Conservation (phyloP, 768 basidiomycete species). For the Auricularia cornea region DNA sequence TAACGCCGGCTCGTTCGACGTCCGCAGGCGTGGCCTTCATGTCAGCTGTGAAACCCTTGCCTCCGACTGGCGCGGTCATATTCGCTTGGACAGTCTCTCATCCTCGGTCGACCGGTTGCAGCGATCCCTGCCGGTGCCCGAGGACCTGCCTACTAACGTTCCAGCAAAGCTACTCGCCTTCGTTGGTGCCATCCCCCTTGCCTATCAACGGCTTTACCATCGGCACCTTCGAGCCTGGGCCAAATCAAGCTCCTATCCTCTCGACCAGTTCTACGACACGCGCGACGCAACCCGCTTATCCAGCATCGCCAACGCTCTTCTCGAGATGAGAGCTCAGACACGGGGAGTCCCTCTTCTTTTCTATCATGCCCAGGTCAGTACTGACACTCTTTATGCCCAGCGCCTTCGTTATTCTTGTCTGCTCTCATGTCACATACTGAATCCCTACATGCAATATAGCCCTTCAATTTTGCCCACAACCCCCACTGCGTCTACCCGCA, state of each 20-base stretch:
- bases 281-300: background rate
- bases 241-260: no score
- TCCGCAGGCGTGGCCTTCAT: background rate
- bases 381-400: slow-evolving; percentile 10
- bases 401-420: slow-evolving; percentile 6
- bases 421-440: slow-evolving; percentile 3
- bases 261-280: background rate
- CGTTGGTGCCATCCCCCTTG: no score
- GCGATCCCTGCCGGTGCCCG: no score
- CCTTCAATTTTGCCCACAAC: slow-evolving; percentile 42
- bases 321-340: background rate
- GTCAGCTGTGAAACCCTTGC: no score
- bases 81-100: no score
- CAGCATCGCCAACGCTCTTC: background rate
- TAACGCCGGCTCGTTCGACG: background rate
- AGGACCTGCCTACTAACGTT: no score
- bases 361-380: slow-evolving; percentile 37
- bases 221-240: no score
- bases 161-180: no score
- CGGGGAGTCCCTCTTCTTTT: slow-evolving; percentile 30
- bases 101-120: no score
- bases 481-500: slow-evolving; percentile 4
- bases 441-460: slow-evolving; percentile 30
- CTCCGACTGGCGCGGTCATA: no score
- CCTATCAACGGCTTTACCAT: no score